Conservation (phyloP, 495 filamentous ascomycete species). For the Beverwykella pulmonaria region DNA sequence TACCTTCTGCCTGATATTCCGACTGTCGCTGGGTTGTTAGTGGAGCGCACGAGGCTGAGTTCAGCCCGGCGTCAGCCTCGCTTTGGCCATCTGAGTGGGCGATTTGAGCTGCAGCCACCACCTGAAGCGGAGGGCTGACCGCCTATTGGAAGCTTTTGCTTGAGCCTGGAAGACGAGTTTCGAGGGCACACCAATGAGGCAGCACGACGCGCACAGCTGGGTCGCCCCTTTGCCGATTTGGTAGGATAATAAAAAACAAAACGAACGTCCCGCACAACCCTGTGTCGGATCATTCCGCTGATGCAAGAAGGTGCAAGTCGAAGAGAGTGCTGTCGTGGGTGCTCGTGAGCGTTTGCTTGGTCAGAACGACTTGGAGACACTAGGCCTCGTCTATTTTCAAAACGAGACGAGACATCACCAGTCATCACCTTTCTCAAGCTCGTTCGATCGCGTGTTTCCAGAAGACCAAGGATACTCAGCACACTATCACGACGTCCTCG, state of each 20-base stretch:
- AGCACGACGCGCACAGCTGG: slow-evolving; percentile 15
- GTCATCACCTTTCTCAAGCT: not conserved
- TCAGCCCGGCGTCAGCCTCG: slow-evolving; percentile 42
- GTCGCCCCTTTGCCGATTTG: slow-evolving; percentile 23
- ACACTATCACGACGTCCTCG: not conserved
- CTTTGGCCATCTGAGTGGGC: slow-evolving; percentile 38
- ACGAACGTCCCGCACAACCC: slow-evolving; percentile 31
- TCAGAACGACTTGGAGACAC: not conserved
- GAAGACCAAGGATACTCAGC: not conserved
- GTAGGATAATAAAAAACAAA: slow-evolving; percentile 31
- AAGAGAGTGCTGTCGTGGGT: slow-evolving; percentile 7
- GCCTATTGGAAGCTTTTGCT: slow-evolving; percentile 16
- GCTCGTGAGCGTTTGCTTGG: not conserved
- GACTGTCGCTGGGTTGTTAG: slow-evolving; percentile 12
- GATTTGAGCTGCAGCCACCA: slow-evolving; percentile 34
- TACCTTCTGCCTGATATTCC: slow-evolving; percentile 39
- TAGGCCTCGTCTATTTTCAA: not conserved
- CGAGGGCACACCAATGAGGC: slow-evolving; percentile 19
- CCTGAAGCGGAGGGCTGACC: slow-evolving; percentile 32
- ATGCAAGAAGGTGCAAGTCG: not conserved
- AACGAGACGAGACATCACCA: too few relatives aligned
- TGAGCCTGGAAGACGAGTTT: slow-evolving; percentile 3
- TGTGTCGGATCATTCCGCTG: slow-evolving; percentile 33
- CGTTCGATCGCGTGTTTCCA: not conserved
- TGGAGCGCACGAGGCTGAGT: slow-evolving; percentile 37